Percentiles rank a stretch among this genome's conserved stretches.
phyloP scores from a whole-genome alignment of 2,329 filamentous ascomycete species.

The Epichloe elymi region DNA sequence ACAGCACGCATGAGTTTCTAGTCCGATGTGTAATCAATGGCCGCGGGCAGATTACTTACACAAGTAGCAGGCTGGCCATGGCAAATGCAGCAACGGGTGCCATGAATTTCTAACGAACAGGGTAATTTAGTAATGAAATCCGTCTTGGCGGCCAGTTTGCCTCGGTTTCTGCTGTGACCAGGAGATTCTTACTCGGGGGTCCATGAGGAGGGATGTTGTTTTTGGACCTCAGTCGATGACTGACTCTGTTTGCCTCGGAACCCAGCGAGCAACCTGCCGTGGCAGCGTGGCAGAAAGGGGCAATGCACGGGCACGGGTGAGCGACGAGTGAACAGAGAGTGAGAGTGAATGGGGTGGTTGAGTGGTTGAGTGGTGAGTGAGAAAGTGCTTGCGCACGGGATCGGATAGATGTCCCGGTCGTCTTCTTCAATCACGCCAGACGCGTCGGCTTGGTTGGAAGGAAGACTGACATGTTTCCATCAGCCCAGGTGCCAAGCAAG shows the following conservation, averaged over 20 bases:
- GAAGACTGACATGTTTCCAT: too few species aligned
- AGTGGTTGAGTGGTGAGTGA: neutral
- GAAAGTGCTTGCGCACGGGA: neutral
- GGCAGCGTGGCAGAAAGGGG: too few species aligned
- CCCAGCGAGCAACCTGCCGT: too few species aligned
- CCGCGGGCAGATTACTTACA: slow-evolving; percentile 16
- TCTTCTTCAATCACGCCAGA: too few species aligned
- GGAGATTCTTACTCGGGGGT: slow-evolving; percentile 14
- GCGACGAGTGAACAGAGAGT: neutral
- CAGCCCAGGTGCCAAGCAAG: too few species aligned
- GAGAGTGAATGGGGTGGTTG: neutral
- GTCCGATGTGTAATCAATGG: neutral
- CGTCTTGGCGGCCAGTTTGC: neutral
- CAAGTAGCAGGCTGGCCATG: slow-evolving; percentile 39
- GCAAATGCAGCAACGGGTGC: slow-evolving; percentile 39
- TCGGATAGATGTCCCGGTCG: too few species aligned
- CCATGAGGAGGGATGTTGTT: slow-evolving; percentile 10
- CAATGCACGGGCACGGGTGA: neutral
- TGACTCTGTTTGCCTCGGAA: too few species aligned
- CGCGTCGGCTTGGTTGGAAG: too few species aligned
- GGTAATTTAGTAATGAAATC: neutral
- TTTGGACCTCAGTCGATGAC: too few species aligned
- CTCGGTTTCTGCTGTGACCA: neutral
- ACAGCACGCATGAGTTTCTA: neutral
- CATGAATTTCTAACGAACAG: slow-evolving; percentile 25